Base-by-base conservation (phyloP, 495 filamentous ascomycete species). In the Friedmanniomyces simplex region DNA sequence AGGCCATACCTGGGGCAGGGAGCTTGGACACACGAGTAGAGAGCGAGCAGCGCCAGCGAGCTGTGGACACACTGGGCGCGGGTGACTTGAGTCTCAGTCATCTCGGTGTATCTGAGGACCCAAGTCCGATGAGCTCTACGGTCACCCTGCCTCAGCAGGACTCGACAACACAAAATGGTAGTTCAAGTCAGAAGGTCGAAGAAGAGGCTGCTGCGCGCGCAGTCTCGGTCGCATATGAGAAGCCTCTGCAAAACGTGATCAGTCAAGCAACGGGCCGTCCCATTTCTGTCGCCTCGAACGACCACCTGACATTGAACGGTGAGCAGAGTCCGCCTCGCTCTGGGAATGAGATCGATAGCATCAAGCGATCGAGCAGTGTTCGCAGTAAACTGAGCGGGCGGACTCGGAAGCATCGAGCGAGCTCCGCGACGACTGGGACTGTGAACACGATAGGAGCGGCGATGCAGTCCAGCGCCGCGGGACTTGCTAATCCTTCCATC, bases 71-170 rank as follows among this genome's bases (percentile, higher is more conserved):
- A 4, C 73, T 99, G 21, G 93, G 93, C 1, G 81, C 80, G 64
- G 93, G 93, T 0, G 86, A 96, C 66, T 75, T 98, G 45, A 91
- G 86, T 67, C 79, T 97, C 59, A 86, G 84, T 62, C 87, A 91
- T 63, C 72, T 96, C 28, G 86, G 86, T 14, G 83, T 89, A 37
- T 72, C 82, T 11, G 82, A 82, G 32, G 62, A 81, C 58, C 59
- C 69, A n/a, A 69, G 66, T 54, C 64, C 69, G 11, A 71, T 71
- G 77, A 77, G 56, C 70, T 69, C 76, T 67, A 25, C 76, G 71
- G 55, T 57, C 4, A 71, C 74, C 13, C 72, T 71, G 30, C 69
- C 72, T 41, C 71, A 71, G 53, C 73, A 70, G 37, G 61, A 67
- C 0, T 62, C 77, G n/a, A 69, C 36, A 22, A 14, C 51, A 25